Evolutionary conservation across 2,329 filamentous ascomycete species (phyloP), one percentile per base, ranked within the genome.

Genomic region (Talaromyces islandicus): DNA sequence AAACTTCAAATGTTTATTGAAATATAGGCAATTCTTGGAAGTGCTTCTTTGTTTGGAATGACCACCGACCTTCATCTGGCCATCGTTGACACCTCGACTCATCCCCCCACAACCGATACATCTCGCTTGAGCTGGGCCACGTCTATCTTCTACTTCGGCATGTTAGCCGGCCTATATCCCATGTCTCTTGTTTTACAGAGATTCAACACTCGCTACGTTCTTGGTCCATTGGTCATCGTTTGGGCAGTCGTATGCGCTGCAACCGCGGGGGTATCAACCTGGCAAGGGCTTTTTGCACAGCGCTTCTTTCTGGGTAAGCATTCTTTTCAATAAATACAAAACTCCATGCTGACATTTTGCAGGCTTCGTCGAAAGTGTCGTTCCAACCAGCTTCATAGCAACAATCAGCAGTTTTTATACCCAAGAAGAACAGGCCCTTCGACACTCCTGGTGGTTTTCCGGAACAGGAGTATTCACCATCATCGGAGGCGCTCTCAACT

Each of bases 71-170:
- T 92, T 3, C 64, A 77, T 1, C 81, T 92, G 48, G 80, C 80
- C 30, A 74, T 88, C 4, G 74, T 82, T 7, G 73, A 83, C 63
- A 69, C 77, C n/a, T 72, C 76, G 0, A 80, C 75, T 2, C 77
- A 71, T 1, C 86, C 87, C 0, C 80, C 83, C 0, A 82, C 81
- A 0, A 83, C 82, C 17, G 83, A 88, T 68, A 91, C 89, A 0
- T 81, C 83, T 0, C 82, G 89, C 11, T 81, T 92, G 29, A 87
- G 83, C 65, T 92, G 88, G 89, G 89, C 89, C 2, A 91, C 88
- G 0, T 91, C 87, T 0, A 79, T 91, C 67, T 91, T 92, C 77
- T 92, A 91, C 76, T 91, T 92, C 65, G 89, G 89, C 41, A 89
- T 90, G 87, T 80, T 92, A 2, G 85, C 83, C 0, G 89, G 89